These are phyloP conservation scores for Pyrenochaeta sp. DNA, from an alignment of 2,329 filamentous ascomycete species.

Conservation along the genomic window DNA sequence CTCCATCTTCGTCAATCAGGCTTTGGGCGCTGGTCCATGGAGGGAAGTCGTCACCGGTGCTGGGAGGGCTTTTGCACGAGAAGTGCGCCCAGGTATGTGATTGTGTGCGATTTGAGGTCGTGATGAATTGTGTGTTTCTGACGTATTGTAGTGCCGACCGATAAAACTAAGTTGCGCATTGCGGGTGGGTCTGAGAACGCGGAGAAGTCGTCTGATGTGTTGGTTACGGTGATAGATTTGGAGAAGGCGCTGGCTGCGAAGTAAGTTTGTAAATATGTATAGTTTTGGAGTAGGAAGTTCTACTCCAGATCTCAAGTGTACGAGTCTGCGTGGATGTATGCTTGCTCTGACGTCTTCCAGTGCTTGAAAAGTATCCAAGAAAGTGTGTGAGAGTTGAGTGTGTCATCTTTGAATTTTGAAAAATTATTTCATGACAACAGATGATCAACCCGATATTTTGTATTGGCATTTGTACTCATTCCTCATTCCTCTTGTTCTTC, in stretches of 20 bases:
- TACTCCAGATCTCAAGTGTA: too few relatives aligned
- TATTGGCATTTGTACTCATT: too few relatives aligned
- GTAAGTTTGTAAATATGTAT: not conserved
- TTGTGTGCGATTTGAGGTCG: not conserved
- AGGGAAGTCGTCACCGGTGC: slow-evolving; percentile 20
- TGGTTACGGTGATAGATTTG: slow-evolving; percentile 27
- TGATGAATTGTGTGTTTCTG: not conserved
- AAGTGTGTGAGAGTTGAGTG: too few relatives aligned
- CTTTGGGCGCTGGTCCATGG: slow-evolving; percentile 23
- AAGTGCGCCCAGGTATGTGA: slow-evolving; percentile 25
- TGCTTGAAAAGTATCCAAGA: too few relatives aligned
- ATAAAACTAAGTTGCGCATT: slow-evolving; percentile 24
- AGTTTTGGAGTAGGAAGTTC: not conserved
- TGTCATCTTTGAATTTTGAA: too few relatives aligned
- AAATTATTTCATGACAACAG: too few relatives aligned
- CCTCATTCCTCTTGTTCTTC: too few relatives aligned
- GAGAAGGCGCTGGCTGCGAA: slow-evolving; percentile 18
- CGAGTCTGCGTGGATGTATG: too few relatives aligned
- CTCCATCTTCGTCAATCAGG: slow-evolving; percentile 26
- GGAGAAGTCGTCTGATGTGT: slow-evolving; percentile 14
- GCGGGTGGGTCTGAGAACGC: slow-evolving; percentile 20
- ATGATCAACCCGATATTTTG: too few relatives aligned
- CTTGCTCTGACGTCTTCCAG: too few relatives aligned
- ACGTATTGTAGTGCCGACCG: slow-evolving; percentile 17
- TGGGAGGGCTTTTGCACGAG: slow-evolving; percentile 22